Conservation (phyloP, 805 yeast genomes). For the Cyberlindnera veronae region DNA sequence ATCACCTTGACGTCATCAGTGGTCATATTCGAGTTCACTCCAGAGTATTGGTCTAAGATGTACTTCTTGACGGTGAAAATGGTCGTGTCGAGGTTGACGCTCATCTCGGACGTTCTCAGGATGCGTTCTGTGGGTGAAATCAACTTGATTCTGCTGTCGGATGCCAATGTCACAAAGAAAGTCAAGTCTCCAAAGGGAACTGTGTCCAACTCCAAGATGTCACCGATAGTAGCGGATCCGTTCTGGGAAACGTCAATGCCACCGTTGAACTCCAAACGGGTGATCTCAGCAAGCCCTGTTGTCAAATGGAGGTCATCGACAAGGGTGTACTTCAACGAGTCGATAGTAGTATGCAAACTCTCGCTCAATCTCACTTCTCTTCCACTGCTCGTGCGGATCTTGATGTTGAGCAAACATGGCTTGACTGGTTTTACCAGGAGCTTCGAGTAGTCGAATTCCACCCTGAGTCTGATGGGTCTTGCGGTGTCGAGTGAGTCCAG, state of each 20-base stretch:
- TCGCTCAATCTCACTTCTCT: constrained; percentile 14
- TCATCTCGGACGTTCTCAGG: constrained; percentile 13
- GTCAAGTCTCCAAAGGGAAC: constrained; percentile 30
- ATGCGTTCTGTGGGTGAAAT: constrained; percentile 20
- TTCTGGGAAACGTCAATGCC: constrained; percentile 16
- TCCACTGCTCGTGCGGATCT: constrained; percentile 20
- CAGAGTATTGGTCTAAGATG: constrained; percentile 25
- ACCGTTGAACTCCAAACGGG: constrained; percentile 19
- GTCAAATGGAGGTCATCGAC: constrained; percentile 17
- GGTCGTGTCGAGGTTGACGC: constrained; percentile 19
- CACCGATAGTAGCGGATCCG: constrained; percentile 23
- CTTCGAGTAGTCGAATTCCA: constrained; percentile 20
- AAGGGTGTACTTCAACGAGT: constrained; percentile 15
- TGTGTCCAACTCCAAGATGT: constrained; percentile 33
- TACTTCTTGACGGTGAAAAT: constrained; percentile 23
- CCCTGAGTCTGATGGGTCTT: constrained; percentile 15
- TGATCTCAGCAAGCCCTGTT: constrained; percentile 14
- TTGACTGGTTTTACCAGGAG: constrained; percentile 5
- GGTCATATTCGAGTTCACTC: constrained; percentile 12
- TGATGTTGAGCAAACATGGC: constrained; percentile 19
- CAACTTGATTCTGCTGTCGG: constrained; percentile 28
- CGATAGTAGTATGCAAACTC: constrained; percentile 12
- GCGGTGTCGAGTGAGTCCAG: constrained; percentile 2
- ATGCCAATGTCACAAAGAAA: constrained; percentile 24
- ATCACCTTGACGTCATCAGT: constrained; percentile 25